Percentiles rank a stretch among this genome's conserved stretches.
Evolutionary conservation across 2,329 filamentous ascomycete genomes (phyloP).

Genomic region (Thelonectria blattea): DNA sequence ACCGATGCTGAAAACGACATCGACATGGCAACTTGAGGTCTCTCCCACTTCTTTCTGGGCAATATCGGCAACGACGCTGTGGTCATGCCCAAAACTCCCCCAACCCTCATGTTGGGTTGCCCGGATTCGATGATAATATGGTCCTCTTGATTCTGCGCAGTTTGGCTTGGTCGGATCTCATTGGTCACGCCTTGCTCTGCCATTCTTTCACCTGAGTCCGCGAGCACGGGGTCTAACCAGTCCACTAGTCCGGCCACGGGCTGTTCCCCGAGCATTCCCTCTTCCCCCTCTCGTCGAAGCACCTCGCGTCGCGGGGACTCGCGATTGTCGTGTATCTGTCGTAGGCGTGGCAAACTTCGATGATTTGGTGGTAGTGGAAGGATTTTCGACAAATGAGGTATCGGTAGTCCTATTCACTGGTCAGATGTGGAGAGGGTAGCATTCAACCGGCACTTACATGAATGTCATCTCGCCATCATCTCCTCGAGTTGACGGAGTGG

Average conservation of each 20-base stretch:
- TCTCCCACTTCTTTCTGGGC: conserved; percentile 9
- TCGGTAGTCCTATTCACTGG: conserved; percentile 75
- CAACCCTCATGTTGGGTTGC: not conserved
- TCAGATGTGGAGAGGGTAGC: conserved; percentile 25
- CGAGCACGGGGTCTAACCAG: conserved; percentile 54
- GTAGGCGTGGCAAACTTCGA: conserved; percentile 54
- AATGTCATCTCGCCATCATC: conserved; percentile 79
- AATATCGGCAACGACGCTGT: conserved; percentile 1
- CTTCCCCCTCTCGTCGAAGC: conserved; percentile 43
- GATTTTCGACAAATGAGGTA: conserved; percentile 89
- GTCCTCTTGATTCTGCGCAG: not conserved
- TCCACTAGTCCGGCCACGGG: conserved; percentile 51
- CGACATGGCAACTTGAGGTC: conserved; percentile 43
- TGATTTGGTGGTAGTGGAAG: conserved; percentile 61
- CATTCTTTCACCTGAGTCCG: conserved; percentile 48
- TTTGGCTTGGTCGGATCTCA: not conserved
- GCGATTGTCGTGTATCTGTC: conserved; percentile 52
- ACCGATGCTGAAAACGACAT: conserved; percentile 36
- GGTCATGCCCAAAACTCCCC: not conserved
- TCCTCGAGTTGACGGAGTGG: conserved; percentile 40
- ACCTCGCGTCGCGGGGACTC: conserved; percentile 54
- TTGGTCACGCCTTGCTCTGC: not conserved
- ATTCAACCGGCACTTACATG: conserved; percentile 61
- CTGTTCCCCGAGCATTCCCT: conserved; percentile 32
- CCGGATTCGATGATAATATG: not conserved